These are phyloP conservation scores for Suhomyces bolitotheri DNA, from an alignment of 1,139 yeast genomes.

Conservation along the genomic window DNA sequence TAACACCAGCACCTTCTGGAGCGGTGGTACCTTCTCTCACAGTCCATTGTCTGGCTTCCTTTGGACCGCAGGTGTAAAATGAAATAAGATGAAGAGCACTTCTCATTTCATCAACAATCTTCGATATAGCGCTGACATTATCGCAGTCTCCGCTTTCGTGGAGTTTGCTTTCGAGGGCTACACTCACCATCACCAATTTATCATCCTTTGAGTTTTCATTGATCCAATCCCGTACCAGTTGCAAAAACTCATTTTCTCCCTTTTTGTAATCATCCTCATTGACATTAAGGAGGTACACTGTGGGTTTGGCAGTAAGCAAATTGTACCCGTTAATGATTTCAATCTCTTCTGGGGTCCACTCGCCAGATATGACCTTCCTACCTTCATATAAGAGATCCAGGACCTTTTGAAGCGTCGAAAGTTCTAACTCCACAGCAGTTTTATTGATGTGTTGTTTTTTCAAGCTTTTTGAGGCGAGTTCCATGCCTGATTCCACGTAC, in stretches of 20 bases:
- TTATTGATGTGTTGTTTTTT: constrained; percentile 39
- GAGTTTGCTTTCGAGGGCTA: constrained; percentile 53
- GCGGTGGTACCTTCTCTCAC: constrained; percentile 75
- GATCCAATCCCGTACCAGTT: constrained; percentile 53
- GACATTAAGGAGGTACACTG: constrained; percentile 61
- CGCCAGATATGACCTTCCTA: constrained; percentile 41
- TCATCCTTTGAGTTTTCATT: constrained; percentile 56
- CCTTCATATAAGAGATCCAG: constrained; percentile 61
- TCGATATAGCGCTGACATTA: constrained; percentile 39
- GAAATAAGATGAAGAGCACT: constrained; percentile 69
- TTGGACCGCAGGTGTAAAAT: constrained; percentile 88
- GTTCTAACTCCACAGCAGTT: constrained; percentile 40
- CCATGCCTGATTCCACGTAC: constrained; percentile 57
- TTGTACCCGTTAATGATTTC: constrained; percentile 58
- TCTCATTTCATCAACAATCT: constrained; percentile 63
- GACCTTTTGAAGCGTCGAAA: constrained; percentile 46
- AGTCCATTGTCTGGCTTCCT: constrained; percentile 93
- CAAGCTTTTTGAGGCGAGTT: constrained; percentile 42
- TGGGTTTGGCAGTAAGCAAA: constrained; percentile 70
- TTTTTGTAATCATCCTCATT: constrained; percentile 53
- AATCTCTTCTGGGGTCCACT: constrained; percentile 58
- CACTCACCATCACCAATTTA: constrained; percentile 57
- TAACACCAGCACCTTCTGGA: constrained; percentile 92
- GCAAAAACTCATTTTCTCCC: constrained; percentile 47
- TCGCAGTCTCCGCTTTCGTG: constrained; percentile 19